Conservation (phyloP, 805 yeast species). For the Candida corydali region DNA sequence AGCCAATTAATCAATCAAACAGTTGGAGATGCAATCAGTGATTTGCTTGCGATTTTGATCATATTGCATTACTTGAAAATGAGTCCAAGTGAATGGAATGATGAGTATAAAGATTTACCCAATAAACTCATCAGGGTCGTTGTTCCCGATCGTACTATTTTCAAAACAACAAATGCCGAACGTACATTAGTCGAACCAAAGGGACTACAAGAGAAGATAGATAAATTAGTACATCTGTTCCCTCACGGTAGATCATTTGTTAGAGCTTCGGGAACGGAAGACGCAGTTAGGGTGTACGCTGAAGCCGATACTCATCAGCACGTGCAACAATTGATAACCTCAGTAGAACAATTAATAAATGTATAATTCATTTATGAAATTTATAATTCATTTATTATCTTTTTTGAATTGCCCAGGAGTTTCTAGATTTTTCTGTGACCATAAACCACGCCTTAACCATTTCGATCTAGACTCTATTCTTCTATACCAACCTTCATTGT, state of each 20-base stretch:
- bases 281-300: conserved; percentile 93
- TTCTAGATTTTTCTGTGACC: conserved; percentile 50
- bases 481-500: conserved; percentile 57
- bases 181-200: conserved; percentile 70
- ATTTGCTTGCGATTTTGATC: conserved; percentile 71
- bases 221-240: conserved; percentile 53
- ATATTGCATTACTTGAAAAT: conserved; percentile 54
- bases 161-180: conserved; percentile 89
- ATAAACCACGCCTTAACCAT: conserved; percentile 56
- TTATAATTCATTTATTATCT: background rate
- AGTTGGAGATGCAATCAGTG: conserved; percentile 98
- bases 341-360: conserved; percentile 25
- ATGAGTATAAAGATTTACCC: conserved; percentile 78
- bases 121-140: conserved; percentile 76
- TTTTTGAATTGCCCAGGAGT: conserved; percentile 83
- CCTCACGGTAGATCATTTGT: conserved; percentile 80
- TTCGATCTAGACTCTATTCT: conserved; percentile 60
- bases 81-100: conserved; percentile 70
- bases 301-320: conserved; percentile 58
- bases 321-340: conserved; percentile 24
- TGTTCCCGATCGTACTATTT: conserved; percentile 75
- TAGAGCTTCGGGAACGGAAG: conserved; percentile 96
- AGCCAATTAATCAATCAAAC: conserved; percentile 85
- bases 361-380: background rate
- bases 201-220: conserved; percentile 74